A percentile compares a stretch with the other conserved stretches of the same genome.
Conservation (phyloP, 2,329 filamentous ascomycete genomes). For the Neonectria sp. region DNA sequence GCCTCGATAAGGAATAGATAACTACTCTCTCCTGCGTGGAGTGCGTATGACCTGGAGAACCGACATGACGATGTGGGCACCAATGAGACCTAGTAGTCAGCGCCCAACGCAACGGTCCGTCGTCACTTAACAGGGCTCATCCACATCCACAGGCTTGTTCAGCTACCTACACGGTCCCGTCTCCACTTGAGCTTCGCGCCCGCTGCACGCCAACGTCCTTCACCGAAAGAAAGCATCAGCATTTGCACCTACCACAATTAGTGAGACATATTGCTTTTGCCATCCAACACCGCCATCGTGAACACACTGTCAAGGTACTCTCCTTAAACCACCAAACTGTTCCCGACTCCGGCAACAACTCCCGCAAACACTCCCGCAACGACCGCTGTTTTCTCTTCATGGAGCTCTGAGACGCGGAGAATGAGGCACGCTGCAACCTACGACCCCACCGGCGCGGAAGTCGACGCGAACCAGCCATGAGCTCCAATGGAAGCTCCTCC, state of each 20-base stretch:
- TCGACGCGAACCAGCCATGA: constrained; percentile 60
- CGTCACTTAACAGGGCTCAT: not conserved
- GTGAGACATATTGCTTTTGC: not conserved
- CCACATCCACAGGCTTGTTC: not conserved
- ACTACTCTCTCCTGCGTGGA: not conserved
- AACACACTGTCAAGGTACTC: not conserved
- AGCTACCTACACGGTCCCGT: not conserved
- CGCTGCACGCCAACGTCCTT: not conserved
- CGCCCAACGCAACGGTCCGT: not conserved
- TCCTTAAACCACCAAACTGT: not conserved
- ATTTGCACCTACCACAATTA: not conserved
- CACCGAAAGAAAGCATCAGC: constrained; percentile 3
- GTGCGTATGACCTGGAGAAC: not conserved
- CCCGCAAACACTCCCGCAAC: constrained; percentile 1
- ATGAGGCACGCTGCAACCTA: constrained; percentile 43
- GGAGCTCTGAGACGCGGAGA: constrained; percentile 39
- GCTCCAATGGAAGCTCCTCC: constrained; percentile 51
- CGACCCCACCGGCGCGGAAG: constrained; percentile 40
- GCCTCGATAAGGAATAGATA: too few relatives aligned
- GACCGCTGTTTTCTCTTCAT: constrained; percentile 30
- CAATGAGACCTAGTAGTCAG: not conserved
- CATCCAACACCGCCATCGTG: not conserved
- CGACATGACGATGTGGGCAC: not conserved
- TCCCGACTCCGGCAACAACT: constrained; percentile 7
- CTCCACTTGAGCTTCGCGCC: constrained; percentile 3